Conservation (phyloP, 495 filamentous ascomycete species). For the Aspergillus nanangensis region DNA sequence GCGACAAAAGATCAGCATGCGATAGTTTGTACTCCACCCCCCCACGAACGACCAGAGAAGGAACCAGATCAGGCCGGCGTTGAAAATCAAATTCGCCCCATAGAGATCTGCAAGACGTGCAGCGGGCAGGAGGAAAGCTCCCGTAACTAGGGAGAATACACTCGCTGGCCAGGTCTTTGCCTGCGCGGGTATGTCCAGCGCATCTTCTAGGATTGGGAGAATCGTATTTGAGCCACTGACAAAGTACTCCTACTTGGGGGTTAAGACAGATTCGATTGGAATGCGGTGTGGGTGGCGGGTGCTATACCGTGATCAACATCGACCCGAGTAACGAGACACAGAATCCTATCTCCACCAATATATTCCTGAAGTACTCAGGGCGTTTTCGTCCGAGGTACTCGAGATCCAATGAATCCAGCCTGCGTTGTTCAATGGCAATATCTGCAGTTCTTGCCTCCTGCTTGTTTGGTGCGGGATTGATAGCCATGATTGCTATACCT, state of each 20-base stretch:
- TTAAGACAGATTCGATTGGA: not conserved
- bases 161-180: constrained; percentile 8
- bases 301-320: constrained; percentile 2
- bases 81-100: constrained; percentile 7
- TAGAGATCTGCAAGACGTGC: constrained; percentile 9
- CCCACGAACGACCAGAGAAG: constrained; percentile 6
- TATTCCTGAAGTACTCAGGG: constrained; percentile 3
- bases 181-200: constrained; percentile 3
- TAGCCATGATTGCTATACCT: no score
- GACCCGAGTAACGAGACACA: constrained; percentile 5
- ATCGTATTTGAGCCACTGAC: constrained; percentile 9
- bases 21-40: constrained; percentile 4
- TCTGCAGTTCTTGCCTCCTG: no score
- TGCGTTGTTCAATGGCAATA: no score
- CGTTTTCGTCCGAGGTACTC: constrained; percentile 6
- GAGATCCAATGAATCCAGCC: not conserved
- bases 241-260: constrained; percentile 7
- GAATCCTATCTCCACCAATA: constrained; percentile 5
- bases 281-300: not conserved
- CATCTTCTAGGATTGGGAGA: constrained; percentile 2
- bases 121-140: constrained; percentile 7
- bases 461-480: no score
- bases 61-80: constrained; percentile 6
- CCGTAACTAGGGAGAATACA: constrained; percentile 10
- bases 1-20: constrained; percentile 10